Evolutionary conservation across 345 rosid species (phyloP).

Genomic region (Salix viminalis): DNA sequence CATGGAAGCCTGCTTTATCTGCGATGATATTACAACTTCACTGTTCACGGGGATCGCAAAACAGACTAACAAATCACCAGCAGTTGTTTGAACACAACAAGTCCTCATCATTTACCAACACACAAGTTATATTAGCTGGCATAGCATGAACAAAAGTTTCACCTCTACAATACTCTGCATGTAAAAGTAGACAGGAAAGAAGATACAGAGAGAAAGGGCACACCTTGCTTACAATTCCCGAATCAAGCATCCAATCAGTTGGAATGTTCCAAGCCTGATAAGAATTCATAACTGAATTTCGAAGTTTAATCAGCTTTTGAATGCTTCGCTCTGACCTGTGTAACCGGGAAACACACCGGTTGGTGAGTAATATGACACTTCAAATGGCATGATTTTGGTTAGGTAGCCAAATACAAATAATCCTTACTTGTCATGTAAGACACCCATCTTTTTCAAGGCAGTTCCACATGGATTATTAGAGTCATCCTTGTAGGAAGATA

Average conservation of each 20-base stretch:
- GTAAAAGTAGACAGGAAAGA: neutral
- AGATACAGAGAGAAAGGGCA: neutral
- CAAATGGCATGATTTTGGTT: neutral
- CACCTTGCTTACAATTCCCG: conserved; percentile 65
- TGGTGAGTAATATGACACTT: conserved; percentile 4
- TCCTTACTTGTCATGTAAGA: conserved; percentile 71
- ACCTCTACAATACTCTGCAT: too few species aligned
- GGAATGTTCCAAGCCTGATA: conserved; percentile 71
- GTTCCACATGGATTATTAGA: conserved; percentile 42
- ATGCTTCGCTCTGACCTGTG: conserved; percentile 70
- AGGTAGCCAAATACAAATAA: conserved; percentile 3
- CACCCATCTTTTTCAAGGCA: conserved; percentile 77
- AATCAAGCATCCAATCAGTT: conserved; percentile 83
- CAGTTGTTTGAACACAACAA: too few species aligned
- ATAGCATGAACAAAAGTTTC: too few species aligned
- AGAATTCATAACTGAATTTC: conserved; percentile 49
- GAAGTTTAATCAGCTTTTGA: conserved; percentile 52
- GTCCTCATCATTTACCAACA: too few species aligned
- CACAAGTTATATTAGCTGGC: too few species aligned
- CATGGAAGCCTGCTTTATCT: conserved; percentile 73
- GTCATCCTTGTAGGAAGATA: conserved; percentile 55
- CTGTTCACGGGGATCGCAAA: too few species aligned
- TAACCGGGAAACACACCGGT: conserved; percentile 3
- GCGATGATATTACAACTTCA: conserved; percentile 8
- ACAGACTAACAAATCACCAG: too few species aligned